Conservation (phyloP, 2,329 filamentous ascomycete genomes). For the Piedraia hortae region DNA sequence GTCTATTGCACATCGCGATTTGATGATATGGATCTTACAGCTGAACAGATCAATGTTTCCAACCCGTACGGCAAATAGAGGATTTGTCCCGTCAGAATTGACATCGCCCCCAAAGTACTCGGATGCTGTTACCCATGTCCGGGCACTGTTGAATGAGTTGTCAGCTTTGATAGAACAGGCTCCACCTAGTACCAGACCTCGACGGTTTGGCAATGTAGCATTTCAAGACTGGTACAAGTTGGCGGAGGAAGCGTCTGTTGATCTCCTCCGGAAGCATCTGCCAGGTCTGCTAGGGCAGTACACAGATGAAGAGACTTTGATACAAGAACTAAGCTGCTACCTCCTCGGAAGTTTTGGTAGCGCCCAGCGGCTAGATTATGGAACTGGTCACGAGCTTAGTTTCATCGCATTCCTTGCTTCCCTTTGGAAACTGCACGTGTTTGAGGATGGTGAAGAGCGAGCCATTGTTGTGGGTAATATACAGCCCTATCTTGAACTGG, state of each 20-base stretch:
- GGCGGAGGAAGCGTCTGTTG: conserved; percentile 30
- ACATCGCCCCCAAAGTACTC: conserved; percentile 25
- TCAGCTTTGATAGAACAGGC: conserved; percentile 43
- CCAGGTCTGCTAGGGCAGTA: conserved; percentile 5
- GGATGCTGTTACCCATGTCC: conserved; percentile 30
- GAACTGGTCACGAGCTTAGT: conserved; percentile 83
- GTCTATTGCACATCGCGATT: conserved; percentile 61
- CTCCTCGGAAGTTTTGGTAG: conserved; percentile 72
- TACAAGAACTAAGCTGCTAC: conserved; percentile 45
- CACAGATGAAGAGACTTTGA: conserved; percentile 1
- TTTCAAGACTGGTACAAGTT: conserved; percentile 63
- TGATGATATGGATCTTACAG: conserved; percentile 67
- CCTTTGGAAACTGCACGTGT: conserved; percentile 72
- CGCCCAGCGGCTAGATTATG: conserved; percentile 71
- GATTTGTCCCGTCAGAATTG: conserved; percentile 4
- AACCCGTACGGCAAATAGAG: conserved; percentile 19
- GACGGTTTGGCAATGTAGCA: conserved; percentile 75
- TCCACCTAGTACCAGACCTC: conserved; percentile 60
- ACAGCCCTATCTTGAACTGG: conserved; percentile 58
- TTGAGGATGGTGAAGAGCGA: conserved; percentile 42
- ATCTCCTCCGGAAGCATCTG: conserved; percentile 14
- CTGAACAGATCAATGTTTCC: conserved; percentile 73
- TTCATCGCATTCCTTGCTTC: conserved; percentile 77
- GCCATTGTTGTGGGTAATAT: conserved; percentile 58
- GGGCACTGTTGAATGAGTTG: conserved; percentile 36